phyloP scores from a whole-genome alignment of 2,329 filamentous ascomycete genomes.

The Hypomyces perniciosus region DNA sequence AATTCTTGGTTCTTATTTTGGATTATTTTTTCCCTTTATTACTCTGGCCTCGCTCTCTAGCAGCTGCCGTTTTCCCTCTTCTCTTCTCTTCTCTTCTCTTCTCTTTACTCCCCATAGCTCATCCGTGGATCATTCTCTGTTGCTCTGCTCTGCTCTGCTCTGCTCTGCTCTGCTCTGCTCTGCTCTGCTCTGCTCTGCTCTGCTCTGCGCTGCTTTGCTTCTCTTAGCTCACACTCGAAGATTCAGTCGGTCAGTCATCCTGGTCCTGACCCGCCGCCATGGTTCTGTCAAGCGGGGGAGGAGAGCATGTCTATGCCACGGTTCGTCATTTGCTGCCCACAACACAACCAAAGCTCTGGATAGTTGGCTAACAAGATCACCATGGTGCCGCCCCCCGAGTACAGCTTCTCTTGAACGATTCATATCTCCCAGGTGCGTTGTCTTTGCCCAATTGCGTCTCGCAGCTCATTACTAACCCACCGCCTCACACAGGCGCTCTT shows the following conservation, averaged over 20 bases:
- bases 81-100: slow-evolving; percentile 11
- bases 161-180: too few species aligned
- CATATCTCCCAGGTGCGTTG: slow-evolving; percentile 77
- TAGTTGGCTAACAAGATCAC: slow-evolving; percentile 2
- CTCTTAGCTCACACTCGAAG: background rate
- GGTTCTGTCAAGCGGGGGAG: slow-evolving; percentile 32
- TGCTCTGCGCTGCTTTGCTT: background rate
- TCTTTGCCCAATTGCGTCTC: background rate
- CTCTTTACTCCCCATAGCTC: background rate
- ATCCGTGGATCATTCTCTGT: background rate
- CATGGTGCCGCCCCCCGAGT: slow-evolving; percentile 2
- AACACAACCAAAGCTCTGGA: slow-evolving; percentile 6
- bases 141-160: background rate
- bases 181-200: too few species aligned
- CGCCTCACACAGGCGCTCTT: slow-evolving; percentile 61
- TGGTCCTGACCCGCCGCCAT: slow-evolving; percentile 21
- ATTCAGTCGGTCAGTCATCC: background rate
- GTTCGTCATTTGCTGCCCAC: slow-evolving; percentile 33
- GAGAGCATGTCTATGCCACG: slow-evolving; percentile 51
- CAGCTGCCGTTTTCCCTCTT: slow-evolving; percentile 2
- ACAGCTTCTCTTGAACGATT: slow-evolving; percentile 87
- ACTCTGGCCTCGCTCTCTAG: background rate
- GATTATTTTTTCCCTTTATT: background rate
- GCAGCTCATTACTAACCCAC: background rate
- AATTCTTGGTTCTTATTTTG: slow-evolving; percentile 6